phyloP scores from a whole-genome alignment of 441 rosid genomes.

The Populus hybrid region DNA sequence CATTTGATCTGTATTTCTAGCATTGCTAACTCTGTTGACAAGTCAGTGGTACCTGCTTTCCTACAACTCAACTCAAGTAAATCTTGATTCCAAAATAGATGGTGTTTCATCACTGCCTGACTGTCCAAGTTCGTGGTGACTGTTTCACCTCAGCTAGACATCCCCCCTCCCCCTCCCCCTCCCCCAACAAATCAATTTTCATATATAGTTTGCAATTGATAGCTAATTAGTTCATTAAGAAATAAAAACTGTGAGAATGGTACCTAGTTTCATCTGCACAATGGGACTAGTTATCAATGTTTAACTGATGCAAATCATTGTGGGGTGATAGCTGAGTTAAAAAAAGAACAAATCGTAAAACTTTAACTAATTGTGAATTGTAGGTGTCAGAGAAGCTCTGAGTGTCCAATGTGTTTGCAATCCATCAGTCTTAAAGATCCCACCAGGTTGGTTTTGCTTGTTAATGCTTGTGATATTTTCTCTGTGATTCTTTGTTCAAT shows the following conservation, averaged over 20 bases:
- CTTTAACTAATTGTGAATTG: not conserved
- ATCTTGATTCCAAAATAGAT: not conserved
- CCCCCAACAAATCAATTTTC: not conserved
- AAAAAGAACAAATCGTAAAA: not conserved
- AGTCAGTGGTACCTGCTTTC: not conserved
- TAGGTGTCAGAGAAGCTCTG: slow-evolving; percentile 98
- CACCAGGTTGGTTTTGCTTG: slow-evolving; percentile 41
- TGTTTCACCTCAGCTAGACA: not conserved
- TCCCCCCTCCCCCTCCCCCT: not conserved
- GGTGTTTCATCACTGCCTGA: not conserved
- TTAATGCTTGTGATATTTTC: not conserved
- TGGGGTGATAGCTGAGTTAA: not conserved
- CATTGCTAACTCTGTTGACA: not conserved
- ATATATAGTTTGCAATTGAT: not conserved
- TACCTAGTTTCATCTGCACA: not conserved
- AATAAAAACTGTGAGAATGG: not conserved
- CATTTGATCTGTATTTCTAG: not conserved
- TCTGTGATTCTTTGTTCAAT: slow-evolving; percentile 3
- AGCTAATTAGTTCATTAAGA: not conserved
- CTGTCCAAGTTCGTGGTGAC: not conserved
- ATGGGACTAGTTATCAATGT: not conserved
- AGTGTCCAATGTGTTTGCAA: slow-evolving; percentile 95
- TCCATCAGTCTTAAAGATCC: slow-evolving; percentile 77
- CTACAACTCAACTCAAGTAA: not conserved
- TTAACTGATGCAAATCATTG: not conserved